A percentile compares a stretch with the other conserved stretches of the same genome.
phyloP scores from a whole-genome alignment of 2,329 filamentous ascomycete species.

The Clonostachys chloroleuca region DNA sequence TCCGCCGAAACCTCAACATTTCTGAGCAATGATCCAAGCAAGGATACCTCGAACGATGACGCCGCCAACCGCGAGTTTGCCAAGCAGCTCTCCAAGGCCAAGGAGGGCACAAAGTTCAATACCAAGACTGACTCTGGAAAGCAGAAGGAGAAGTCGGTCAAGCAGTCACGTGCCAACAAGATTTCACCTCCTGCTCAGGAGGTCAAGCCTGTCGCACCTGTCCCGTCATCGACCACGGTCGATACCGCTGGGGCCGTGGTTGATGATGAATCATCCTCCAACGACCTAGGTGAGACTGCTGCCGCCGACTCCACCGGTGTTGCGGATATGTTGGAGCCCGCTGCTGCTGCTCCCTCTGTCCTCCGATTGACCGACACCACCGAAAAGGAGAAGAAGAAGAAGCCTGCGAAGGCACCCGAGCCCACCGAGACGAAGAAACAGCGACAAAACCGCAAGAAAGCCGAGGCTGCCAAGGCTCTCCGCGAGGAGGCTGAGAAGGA shows the following conservation, averaged over 20 bases:
- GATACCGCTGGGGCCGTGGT: conserved; percentile 55
- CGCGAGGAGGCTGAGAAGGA: conserved; percentile 76
- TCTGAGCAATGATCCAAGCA: conserved; percentile 16
- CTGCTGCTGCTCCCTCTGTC: conserved; percentile 63
- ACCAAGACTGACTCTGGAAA: conserved; percentile 50
- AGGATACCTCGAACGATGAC: conserved; percentile 50
- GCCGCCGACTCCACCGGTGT: conserved; percentile 64
- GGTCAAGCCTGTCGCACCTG: conserved; percentile 40
- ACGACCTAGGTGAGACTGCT: conserved; percentile 54
- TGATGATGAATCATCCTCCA: conserved; percentile 69
- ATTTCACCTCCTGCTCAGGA: conserved; percentile 35
- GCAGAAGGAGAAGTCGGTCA: conserved; percentile 65
- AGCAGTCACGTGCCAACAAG: conserved; percentile 60
- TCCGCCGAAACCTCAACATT: conserved; percentile 17
- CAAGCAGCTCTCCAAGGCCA: conserved; percentile 64
- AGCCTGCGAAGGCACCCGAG: conserved; percentile 59
- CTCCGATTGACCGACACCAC: conserved; percentile 70
- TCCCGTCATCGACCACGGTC: conserved; percentile 67
- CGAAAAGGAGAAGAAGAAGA: conserved; percentile 54
- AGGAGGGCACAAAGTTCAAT: conserved; percentile 62
- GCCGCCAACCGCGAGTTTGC: conserved; percentile 74
- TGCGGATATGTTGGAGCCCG: conserved; percentile 86
- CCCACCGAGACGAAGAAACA: conserved; percentile 88
- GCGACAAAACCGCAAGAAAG: conserved; percentile 87
- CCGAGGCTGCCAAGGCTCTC: conserved; percentile 70